A percentile compares a stretch with the other conserved stretches of the same genome.
phyloP scores from a whole-genome alignment of 1,284 basidiomycete species.

The Puccinia polysora region DNA sequence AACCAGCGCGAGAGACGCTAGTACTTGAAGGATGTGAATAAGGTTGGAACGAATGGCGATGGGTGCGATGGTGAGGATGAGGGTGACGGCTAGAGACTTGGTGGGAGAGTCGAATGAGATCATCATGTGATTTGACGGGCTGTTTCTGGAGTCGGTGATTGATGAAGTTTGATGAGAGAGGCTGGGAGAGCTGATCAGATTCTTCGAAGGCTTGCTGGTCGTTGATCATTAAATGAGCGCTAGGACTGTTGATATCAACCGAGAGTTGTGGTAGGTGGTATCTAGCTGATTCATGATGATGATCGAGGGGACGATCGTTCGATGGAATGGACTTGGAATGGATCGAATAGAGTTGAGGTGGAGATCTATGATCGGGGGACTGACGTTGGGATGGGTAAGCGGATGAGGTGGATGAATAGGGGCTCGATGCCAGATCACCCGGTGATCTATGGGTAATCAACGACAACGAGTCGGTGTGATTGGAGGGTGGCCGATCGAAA shows the following conservation, averaged over 20 bases:
- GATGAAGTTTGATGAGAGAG: slow-evolving; percentile 4
- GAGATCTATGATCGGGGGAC: background rate
- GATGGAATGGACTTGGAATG: too few species aligned
- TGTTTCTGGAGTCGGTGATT: background rate
- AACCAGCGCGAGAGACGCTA: slow-evolving; percentile 8
- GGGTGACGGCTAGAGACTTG: slow-evolving; percentile 20
- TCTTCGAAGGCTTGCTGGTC: background rate
- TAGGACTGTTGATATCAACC: too few species aligned
- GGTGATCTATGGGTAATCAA: background rate
- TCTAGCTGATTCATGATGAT: background rate
- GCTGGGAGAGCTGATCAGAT: background rate
- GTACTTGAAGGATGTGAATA: slow-evolving; percentile 38
- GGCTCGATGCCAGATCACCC: background rate
- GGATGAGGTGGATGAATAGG: slow-evolving; percentile 5
- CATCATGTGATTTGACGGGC: slow-evolving; percentile 1
- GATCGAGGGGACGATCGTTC: too few species aligned
- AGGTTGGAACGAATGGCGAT: slow-evolving; percentile 35
- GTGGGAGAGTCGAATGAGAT: slow-evolving; percentile 29
- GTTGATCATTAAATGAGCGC: background rate
- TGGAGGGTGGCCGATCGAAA: background rate
- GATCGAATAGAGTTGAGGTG: background rate
- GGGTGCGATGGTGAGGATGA: slow-evolving; percentile 28
- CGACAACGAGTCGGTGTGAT: background rate
- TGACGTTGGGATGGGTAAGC: background rate
- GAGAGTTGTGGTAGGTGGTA: background rate